Conservation (phyloP, 352 stramenopile genomes). For the Thraustotheca clavata region DNA sequence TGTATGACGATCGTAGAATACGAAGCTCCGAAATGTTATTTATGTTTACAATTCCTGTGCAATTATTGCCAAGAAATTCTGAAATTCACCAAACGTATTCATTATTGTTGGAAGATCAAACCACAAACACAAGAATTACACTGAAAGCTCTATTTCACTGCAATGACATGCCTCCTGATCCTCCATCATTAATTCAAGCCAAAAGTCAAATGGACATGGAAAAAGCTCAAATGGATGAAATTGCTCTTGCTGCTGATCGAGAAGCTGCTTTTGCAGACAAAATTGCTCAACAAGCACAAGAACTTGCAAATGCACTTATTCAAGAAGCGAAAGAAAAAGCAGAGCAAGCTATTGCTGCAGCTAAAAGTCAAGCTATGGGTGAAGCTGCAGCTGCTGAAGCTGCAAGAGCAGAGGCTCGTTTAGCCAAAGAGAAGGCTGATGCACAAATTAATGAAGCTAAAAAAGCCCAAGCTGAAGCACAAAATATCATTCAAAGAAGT, state of each 20-base stretch:
- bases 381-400: constrained; percentile 7
- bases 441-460: constrained; percentile 4
- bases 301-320: constrained; percentile 2
- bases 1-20: constrained; percentile 73
- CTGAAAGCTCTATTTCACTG: not conserved
- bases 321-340: not conserved
- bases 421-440: constrained; percentile 11
- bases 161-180: not conserved
- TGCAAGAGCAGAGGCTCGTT: not conserved
- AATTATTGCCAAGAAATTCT: constrained; percentile 48
- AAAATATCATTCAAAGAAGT: constrained; percentile 10
- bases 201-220: constrained; percentile 66
- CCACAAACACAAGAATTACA: constrained; percentile 2
- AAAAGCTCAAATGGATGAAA: not conserved
- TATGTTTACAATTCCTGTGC: constrained; percentile 66
- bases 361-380: constrained; percentile 2
- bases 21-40: constrained; percentile 56
- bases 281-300: constrained; percentile 10
- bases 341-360: constrained; percentile 2
- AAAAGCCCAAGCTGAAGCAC: constrained; percentile 18
- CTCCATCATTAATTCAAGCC: constrained; percentile 56
- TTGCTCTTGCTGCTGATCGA: not conserved
- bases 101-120: not conserved
- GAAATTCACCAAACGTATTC: constrained; percentile 13
- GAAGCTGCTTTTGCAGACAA: not conserved